Evolutionary conservation across 345 rosid species (phyloP).

Genomic region (Eucalyptus sp.): DNA sequence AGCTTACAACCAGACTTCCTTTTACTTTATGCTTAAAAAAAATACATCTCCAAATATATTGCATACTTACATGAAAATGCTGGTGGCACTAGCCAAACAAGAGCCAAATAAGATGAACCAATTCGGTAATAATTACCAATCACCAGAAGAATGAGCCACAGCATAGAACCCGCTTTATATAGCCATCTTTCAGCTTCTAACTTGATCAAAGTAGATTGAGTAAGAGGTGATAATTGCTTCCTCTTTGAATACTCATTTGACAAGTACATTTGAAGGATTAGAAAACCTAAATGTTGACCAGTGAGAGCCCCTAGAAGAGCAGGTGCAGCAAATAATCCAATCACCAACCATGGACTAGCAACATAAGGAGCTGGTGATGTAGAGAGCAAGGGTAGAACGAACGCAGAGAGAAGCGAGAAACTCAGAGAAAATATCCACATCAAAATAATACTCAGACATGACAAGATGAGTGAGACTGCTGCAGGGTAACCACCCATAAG

Average conservation of each 20-base stretch:
- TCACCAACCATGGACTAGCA: constrained; percentile 64
- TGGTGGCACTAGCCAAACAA: constrained; percentile 87
- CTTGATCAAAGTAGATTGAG: constrained; percentile 44
- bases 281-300: constrained; percentile 78
- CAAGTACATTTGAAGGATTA: constrained; percentile 38
- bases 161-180: constrained; percentile 75
- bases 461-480: constrained; percentile 43
- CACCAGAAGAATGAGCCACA: constrained; percentile 68
- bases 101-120: constrained; percentile 77
- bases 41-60: background rate
- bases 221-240: constrained; percentile 27
- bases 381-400: constrained; percentile 57
- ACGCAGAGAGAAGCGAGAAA: constrained; percentile 60
- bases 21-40: background rate
- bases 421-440: constrained; percentile 63
- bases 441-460: constrained; percentile 57
- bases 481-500: constrained; percentile 89
- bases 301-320: constrained; percentile 76
- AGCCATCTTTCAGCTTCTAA: constrained; percentile 96
- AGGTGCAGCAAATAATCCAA: constrained; percentile 90
- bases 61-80: constrained; percentile 84
- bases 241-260: constrained; percentile 36
- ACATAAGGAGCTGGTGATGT: constrained; percentile 74
- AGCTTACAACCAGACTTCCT: background rate
- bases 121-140: constrained; percentile 64